Evolutionary conservation across 148 eudicot species (phyloP).

Genomic region (Amaranthus cruentus): DNA sequence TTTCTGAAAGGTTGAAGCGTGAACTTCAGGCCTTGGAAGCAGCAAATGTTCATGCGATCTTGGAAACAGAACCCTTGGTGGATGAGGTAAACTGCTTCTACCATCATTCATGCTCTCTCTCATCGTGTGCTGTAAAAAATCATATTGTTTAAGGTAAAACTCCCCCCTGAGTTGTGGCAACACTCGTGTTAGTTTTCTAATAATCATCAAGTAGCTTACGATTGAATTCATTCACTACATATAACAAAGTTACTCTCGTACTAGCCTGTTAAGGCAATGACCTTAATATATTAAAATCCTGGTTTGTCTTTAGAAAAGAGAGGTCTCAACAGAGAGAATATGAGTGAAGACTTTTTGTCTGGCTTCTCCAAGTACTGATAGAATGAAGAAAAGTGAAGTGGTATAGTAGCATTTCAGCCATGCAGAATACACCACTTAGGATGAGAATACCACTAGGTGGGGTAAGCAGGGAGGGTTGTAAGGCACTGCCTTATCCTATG

Average conservation of each 20-base stretch:
- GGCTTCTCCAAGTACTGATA: neutral
- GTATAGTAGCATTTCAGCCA: neutral
- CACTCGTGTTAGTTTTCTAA: neutral
- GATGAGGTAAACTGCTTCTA: constrained; percentile 56
- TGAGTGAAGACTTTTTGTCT: neutral
- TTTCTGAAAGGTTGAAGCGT: constrained; percentile 92
- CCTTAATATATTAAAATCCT: neutral
- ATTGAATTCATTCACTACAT: neutral
- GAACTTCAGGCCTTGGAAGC: constrained; percentile 99
- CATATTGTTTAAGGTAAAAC: neutral
- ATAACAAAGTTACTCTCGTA: neutral
- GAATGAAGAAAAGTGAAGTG: neutral
- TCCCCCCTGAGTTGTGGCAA: neutral
- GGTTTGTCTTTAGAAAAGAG: neutral
- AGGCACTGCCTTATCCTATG: too few species aligned
- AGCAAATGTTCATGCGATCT: constrained; percentile 96
- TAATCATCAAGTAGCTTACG: neutral
- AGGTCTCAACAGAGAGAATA: too few species aligned
- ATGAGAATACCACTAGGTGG: too few species aligned
- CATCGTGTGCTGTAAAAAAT: neutral
- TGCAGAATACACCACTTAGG: neutral
- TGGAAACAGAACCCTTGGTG: constrained; percentile 80
- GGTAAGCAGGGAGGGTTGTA: too few species aligned
- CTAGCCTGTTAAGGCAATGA: neutral
- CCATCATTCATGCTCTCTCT: neutral